Conservation (phyloP, 2,329 filamentous ascomycete genomes). For the Colletotrichum lindemuthianum region DNA sequence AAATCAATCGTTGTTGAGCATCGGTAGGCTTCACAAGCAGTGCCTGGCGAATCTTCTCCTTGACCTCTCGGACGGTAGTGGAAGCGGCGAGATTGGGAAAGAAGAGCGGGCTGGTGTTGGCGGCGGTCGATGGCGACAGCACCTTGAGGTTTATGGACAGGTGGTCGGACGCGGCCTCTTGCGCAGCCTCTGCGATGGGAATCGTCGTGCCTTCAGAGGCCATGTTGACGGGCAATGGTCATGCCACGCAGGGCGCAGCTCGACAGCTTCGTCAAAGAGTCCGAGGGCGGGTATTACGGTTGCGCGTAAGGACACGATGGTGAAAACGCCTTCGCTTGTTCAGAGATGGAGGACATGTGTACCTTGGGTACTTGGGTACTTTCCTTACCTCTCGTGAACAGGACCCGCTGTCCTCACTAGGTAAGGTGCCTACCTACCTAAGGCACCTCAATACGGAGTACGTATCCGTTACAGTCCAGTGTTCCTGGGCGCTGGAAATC, state of each 20-base stretch:
- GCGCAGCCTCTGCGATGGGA: slow-evolving; percentile 41
- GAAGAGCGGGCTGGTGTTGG: slow-evolving; percentile 61
- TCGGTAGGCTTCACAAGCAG: slow-evolving; percentile 61
- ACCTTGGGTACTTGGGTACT: neutral
- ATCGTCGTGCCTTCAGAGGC: slow-evolving; percentile 46
- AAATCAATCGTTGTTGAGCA: slow-evolving; percentile 68
- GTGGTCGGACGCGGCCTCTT: slow-evolving; percentile 41
- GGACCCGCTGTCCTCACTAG: slow-evolving; percentile 32
- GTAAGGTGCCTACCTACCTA: neutral
- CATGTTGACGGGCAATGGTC: slow-evolving; percentile 45
- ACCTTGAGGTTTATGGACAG: slow-evolving; percentile 65
- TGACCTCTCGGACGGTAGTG: slow-evolving; percentile 67
- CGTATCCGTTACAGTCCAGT: neutral
- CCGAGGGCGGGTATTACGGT: neutral
- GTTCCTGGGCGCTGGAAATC: slow-evolving; percentile 25
- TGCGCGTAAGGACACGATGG: slow-evolving; percentile 19
- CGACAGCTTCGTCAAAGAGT: slow-evolving; percentile 29
- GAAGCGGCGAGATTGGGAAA: slow-evolving; percentile 59
- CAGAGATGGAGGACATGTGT: slow-evolving; percentile 33
- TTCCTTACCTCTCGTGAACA: slow-evolving; percentile 19
- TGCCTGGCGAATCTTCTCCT: slow-evolving; percentile 65
- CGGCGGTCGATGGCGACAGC: slow-evolving; percentile 63
- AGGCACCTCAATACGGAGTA: slow-evolving; percentile 1
- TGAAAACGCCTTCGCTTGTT: slow-evolving; percentile 26
- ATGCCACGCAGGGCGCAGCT: slow-evolving; percentile 32